These are phyloP conservation scores for Ogataea methylovora DNA, from an alignment of 805 yeast genomes.

Conservation along the genomic window DNA sequence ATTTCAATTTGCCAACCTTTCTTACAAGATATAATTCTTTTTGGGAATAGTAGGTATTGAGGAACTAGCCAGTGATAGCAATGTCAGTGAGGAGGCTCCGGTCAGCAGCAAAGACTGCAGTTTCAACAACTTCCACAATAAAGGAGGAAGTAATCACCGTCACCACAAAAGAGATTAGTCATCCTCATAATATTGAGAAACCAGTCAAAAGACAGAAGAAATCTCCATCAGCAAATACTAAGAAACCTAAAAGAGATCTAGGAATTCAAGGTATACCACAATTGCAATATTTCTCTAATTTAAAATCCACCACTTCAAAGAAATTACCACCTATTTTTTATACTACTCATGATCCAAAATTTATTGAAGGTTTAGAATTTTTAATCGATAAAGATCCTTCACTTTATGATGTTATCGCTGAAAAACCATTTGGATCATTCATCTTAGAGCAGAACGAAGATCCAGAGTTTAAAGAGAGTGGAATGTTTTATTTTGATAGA, in stretches of 20 bases:
- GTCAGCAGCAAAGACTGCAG: constrained; percentile 2
- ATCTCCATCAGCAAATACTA: too few species aligned
- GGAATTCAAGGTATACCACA: background rate
- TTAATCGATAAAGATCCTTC: constrained; percentile 19
- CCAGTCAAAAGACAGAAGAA: background rate
- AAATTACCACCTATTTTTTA: constrained; percentile 7
- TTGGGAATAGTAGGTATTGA: too few species aligned
- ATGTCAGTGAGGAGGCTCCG: background rate
- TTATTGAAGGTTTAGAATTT: constrained; percentile 16
- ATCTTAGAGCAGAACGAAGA: too few species aligned
- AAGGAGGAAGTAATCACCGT: background rate
- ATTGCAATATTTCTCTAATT: background rate
- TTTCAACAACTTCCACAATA: background rate
- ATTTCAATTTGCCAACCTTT: too few species aligned
- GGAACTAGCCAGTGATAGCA: too few species aligned
- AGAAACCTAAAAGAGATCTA: too few species aligned
- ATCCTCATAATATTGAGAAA: background rate
- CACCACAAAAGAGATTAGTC: background rate
- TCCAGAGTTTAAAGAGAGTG: constrained; percentile 2
- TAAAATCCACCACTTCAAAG: too few species aligned
- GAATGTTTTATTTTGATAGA: constrained; percentile 30
- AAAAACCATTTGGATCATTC: constrained; percentile 7
- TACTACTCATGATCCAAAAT: constrained; percentile 11
- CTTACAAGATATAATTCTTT: too few species aligned
- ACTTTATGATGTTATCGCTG: constrained; percentile 6